Conservation (phyloP, 2,329 filamentous ascomycete genomes). For the Microcyclospora tardicrescens region DNA sequence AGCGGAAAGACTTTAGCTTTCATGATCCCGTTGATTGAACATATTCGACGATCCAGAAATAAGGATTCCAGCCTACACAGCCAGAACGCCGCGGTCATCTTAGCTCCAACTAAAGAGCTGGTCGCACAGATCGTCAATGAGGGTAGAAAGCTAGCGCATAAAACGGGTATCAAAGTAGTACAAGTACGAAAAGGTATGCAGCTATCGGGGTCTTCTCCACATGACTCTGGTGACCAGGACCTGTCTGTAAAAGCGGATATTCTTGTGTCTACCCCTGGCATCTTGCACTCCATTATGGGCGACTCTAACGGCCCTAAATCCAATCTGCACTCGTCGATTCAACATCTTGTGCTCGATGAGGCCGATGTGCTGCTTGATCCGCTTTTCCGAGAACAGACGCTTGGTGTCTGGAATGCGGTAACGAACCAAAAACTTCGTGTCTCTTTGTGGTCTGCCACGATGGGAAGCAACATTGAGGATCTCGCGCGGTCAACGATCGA, state of each 20-base stretch:
- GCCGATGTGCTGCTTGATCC: constrained; percentile 88
- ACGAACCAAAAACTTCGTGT: constrained; percentile 55
- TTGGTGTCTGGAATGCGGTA: constrained; percentile 72
- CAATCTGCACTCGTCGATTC: constrained; percentile 40
- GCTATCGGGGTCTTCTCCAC: constrained; percentile 25
- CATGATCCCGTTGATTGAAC: constrained; percentile 63
- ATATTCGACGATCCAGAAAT: constrained; percentile 15
- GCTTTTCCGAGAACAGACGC: constrained; percentile 78
- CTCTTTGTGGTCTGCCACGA: constrained; percentile 91
- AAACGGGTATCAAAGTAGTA: constrained; percentile 66
- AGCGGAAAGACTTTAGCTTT: constrained; percentile 96
- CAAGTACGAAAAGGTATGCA: constrained; percentile 78
- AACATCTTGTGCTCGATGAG: constrained; percentile 72
- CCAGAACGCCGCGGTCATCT: constrained; percentile 28
- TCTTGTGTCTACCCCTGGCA: constrained; percentile 65
- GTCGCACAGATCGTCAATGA: constrained; percentile 48
- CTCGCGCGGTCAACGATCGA: constrained; percentile 58
- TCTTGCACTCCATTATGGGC: constrained; percentile 62
- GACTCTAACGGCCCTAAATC: constrained; percentile 25
- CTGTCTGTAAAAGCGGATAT: constrained; percentile 53
- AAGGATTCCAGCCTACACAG: constrained; percentile 1
- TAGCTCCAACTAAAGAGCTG: constrained; percentile 39
- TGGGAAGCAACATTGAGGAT: constrained; percentile 83
- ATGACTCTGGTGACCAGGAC: constrained; percentile 16
- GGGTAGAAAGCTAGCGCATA: constrained; percentile 64